Conservation (phyloP, 2,329 filamentous ascomycete species). For the Fusarium albosuccineum region DNA sequence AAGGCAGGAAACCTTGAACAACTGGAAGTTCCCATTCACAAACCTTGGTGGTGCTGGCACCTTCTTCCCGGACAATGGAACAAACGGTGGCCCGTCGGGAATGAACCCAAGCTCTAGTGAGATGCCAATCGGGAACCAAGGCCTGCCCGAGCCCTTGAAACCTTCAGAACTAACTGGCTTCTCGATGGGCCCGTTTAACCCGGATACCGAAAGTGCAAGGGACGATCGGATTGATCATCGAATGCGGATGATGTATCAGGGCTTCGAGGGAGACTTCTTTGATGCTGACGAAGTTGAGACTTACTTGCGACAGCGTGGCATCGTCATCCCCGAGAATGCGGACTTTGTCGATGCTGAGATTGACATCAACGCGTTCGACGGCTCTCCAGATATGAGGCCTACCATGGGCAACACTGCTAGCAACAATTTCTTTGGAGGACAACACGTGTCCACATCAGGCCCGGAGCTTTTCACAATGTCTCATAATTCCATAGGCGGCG, state of each 20-base stretch:
- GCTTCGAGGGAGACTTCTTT: constrained; percentile 81
- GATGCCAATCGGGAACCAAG: constrained; percentile 54
- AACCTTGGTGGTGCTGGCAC: constrained; percentile 77
- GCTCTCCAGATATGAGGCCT: constrained; percentile 16
- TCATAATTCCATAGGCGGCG: constrained; percentile 10
- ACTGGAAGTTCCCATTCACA: constrained; percentile 72
- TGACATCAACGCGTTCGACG: constrained; percentile 56
- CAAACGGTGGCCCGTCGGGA: background rate
- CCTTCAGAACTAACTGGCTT: constrained; percentile 45
- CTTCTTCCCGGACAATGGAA: constrained; percentile 62
- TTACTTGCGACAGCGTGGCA: constrained; percentile 75
- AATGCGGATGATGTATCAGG: constrained; percentile 68
- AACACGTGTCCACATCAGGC: constrained; percentile 1
- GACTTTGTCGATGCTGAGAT: constrained; percentile 73
- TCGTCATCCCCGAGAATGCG: constrained; percentile 70
- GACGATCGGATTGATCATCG: constrained; percentile 60
- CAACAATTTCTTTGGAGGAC: constrained; percentile 30
- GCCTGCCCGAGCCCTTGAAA: constrained; percentile 44
- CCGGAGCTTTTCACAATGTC: constrained; percentile 18
- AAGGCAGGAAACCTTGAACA: constrained; percentile 62
- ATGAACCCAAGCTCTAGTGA: background rate
- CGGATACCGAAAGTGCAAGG: constrained; percentile 54
- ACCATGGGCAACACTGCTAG: background rate
- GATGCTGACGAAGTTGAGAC: constrained; percentile 82
- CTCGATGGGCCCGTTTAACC: constrained; percentile 63